Percentiles rank a stretch among this genome's conserved stretches.
Evolutionary conservation across 768 basidiomycete species (phyloP).

Genomic region (Tubosaeta sp.): DNA sequence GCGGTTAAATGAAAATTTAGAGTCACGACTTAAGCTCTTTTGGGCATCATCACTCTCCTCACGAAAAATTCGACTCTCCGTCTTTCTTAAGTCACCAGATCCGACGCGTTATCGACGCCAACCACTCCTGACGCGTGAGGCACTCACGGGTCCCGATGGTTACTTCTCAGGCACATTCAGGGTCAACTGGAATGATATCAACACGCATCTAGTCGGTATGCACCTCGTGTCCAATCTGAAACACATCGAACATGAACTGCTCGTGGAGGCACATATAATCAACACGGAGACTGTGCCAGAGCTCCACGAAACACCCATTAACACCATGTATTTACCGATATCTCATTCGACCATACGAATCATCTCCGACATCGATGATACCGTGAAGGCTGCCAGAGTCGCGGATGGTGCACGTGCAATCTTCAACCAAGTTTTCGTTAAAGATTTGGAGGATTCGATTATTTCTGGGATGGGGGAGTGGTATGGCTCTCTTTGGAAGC

Average conservation of each 20-base stretch:
- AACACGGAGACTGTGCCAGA: conserved; percentile 37
- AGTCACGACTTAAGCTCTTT: conserved; percentile 71
- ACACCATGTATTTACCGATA: conserved; percentile 41
- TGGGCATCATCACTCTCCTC: conserved; percentile 71
- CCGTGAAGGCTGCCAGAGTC: conserved; percentile 66
- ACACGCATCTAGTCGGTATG: conserved; percentile 52
- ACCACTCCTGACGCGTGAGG: conserved; percentile 47
- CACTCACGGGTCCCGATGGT: conserved; percentile 65
- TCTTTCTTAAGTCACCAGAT: conserved; percentile 41
- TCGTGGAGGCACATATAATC: conserved; percentile 48
- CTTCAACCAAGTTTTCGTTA: conserved; percentile 91
- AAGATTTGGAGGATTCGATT: conserved; percentile 69
- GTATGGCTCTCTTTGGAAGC: conserved; percentile 64
- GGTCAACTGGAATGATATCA: conserved; percentile 67
- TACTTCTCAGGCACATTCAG: conserved; percentile 62
- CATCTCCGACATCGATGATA: conserved; percentile 94
- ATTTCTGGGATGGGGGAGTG: conserved; percentile 83
- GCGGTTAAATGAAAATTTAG: conserved; percentile 69
- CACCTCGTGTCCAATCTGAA: conserved; percentile 56
- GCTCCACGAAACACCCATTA: conserved; percentile 33
- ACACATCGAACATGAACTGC: conserved; percentile 41
- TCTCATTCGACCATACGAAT: conserved; percentile 66
- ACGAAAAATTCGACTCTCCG: conserved; percentile 55
- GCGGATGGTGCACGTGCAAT: conserved; percentile 72
- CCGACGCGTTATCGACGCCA: conserved; percentile 29